Conservation (phyloP, 176 grass and related monocot species). For the Oryza longistaminata region DNA sequence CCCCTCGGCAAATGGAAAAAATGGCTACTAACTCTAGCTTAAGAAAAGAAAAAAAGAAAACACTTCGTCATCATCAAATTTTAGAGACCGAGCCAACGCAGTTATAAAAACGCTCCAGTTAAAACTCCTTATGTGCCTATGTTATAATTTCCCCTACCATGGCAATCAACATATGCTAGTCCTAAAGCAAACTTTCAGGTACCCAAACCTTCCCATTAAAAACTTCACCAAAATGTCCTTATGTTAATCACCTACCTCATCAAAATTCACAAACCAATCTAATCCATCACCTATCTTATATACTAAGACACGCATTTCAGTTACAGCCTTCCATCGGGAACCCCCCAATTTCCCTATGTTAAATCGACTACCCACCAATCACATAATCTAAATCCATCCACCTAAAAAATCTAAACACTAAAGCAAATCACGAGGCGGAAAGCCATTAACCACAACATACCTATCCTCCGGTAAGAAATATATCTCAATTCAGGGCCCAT, state of each 20-base stretch:
- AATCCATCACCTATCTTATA: not conserved
- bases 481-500: conserved; percentile 18
- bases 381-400: not conserved
- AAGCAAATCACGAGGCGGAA: not conserved
- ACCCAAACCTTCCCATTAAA: too few species aligned
- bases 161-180: too few species aligned
- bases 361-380: not conserved
- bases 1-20: too few species aligned
- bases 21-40: too few species aligned
- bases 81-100: too few species aligned
- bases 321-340: not conserved
- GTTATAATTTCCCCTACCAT: too few species aligned
- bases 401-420: not conserved
- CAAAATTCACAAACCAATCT: too few species aligned
- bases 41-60: too few species aligned
- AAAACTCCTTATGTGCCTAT: too few species aligned
- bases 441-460: not conserved
- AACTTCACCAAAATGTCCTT: not conserved
- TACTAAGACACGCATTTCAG: not conserved
- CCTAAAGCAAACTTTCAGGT: too few species aligned
- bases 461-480: conserved; percentile 25
- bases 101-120: too few species aligned
- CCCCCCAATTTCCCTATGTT: not conserved
- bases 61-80: too few species aligned
- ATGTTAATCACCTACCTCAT: conserved; percentile 4